Evolutionary conservation across 495 filamentous ascomycete genomes (phyloP), one percentile per base, ranked within the genome.

Genomic region (Penicillium roqueforti): DNA sequence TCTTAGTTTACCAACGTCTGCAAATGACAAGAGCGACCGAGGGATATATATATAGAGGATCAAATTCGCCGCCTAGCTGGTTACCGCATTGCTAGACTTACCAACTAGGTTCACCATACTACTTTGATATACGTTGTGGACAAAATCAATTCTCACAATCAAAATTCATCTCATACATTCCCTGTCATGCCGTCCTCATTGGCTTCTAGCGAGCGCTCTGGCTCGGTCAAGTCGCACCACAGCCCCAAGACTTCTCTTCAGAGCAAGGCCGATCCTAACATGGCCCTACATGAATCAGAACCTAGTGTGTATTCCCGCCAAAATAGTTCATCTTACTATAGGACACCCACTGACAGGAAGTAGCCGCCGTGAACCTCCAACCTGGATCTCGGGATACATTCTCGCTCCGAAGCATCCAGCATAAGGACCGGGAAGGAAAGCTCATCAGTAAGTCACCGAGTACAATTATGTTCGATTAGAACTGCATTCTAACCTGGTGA

Each of bases 241-340:
- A 58, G 59, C 45, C 61, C 64, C 43, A 92, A 91, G 72, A 75
- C 80, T 29, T 76, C 82, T 36, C 77, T 77, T 37, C 79, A 84
- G 57, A 74, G 86, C 60, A 96, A 95, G 70, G 82, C 88, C 4
- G 89, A 97, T 67, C 93, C 92, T n/a, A 89, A 86, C 32, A 72
- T 85, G 65, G 92, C 92, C 34, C 84, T 97, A 59, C 84, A 80
- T 50, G 92, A 96, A 65, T 83, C 79, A 14, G 89, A 96, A 66
- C 91, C 92, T 49, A 78, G 91, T 97, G 69, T 59, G 90, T 78
- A 47, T 25, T n/a, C 36, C 10, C 16, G 9, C 22, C n/a, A 23
- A 1, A 38, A 13, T 57, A 7, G 4, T 6, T 22, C 2, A 14
- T 25, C 28, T 23, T 5, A 3, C 26, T 32, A 5, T 34, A 6